A percentile compares a stretch with the other conserved stretches of the same genome.
Conservation (phyloP, 1,284 basidiomycete species). For the Vanrija sp. region DNA sequence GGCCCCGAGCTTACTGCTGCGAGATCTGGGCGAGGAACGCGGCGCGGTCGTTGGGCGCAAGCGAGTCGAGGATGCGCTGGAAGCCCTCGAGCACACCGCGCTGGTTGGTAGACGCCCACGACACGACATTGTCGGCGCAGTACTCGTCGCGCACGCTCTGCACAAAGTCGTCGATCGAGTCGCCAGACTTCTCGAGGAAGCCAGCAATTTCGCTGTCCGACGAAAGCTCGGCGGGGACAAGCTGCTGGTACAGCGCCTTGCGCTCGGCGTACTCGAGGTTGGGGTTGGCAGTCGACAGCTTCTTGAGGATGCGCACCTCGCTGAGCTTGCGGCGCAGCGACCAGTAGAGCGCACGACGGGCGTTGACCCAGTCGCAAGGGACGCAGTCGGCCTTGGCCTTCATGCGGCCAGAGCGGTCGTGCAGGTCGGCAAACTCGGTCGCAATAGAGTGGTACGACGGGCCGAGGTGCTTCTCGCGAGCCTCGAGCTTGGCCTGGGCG, state of each 20-base stretch:
- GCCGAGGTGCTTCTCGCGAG: conserved; percentile 75
- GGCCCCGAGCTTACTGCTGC: conserved; percentile 2
- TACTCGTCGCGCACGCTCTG: conserved; percentile 38
- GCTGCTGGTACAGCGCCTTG: conserved; percentile 35
- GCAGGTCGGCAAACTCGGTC: conserved; percentile 91
- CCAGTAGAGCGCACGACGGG: conserved; percentile 95
- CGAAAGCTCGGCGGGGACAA: conserved; percentile 36
- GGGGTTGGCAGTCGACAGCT: conserved; percentile 47
- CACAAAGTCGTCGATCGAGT: conserved; percentile 36
- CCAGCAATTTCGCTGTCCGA: conserved; percentile 43
- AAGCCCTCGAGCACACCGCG: conserved; percentile 43
- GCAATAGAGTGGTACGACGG: conserved; percentile 94
- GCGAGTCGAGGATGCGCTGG: conserved; percentile 54
- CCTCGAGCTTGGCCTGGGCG: conserved; percentile 64
- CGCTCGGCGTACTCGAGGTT: conserved; percentile 43
- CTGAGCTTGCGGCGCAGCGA: conserved; percentile 63
- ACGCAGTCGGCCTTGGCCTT: conserved; percentile 93
- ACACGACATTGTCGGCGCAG: conserved; percentile 38
- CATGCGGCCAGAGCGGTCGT: conserved; percentile 90
- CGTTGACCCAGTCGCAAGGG: conserved; percentile 77
- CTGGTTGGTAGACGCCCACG: conserved; percentile 43
- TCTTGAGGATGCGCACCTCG: conserved; percentile 50
- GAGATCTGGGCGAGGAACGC: conserved; percentile 53
- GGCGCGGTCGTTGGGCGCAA: conserved; percentile 67
- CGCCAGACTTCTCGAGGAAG: conserved; percentile 45